Conservation (phyloP, 164 flowering plant genomes). For the Taxillus chinensis region DNA sequence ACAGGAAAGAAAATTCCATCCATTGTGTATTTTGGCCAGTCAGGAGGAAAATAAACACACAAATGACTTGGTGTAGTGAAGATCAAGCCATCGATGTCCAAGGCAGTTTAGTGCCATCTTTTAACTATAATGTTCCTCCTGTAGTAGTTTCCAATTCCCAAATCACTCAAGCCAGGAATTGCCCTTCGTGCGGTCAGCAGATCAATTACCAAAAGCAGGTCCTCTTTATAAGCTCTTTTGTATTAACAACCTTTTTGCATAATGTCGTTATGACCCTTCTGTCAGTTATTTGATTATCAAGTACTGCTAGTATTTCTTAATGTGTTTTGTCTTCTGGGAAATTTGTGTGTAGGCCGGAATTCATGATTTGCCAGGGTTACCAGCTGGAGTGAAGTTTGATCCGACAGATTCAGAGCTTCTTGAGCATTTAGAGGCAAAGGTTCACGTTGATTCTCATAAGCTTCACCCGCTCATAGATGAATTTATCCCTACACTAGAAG, state of each 20-base stretch:
- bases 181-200: neutral
- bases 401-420: neutral
- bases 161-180: neutral
- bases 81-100: neutral
- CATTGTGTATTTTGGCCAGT: too few species aligned
- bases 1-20: neutral
- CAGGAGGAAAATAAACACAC: neutral
- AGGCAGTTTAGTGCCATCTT: neutral
- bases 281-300: too few species aligned
- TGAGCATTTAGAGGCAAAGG: conserved; percentile 1
- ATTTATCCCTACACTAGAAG: neutral
- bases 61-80: neutral
- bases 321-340: too few species aligned
- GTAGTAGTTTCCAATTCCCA: neutral
- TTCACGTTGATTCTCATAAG: neutral
- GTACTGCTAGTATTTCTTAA: too few species aligned
- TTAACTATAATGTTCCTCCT: neutral
- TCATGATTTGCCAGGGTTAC: neutral
- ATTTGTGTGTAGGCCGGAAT: neutral
- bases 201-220: neutral
- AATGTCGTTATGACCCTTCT: too few species aligned
- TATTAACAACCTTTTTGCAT: too few species aligned
- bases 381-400: conserved; percentile 3
- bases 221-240: too few species aligned
- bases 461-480: neutral